phyloP scores from a whole-genome alignment of 768 basidiomycete genomes.

The Pleurotus djamor region DNA sequence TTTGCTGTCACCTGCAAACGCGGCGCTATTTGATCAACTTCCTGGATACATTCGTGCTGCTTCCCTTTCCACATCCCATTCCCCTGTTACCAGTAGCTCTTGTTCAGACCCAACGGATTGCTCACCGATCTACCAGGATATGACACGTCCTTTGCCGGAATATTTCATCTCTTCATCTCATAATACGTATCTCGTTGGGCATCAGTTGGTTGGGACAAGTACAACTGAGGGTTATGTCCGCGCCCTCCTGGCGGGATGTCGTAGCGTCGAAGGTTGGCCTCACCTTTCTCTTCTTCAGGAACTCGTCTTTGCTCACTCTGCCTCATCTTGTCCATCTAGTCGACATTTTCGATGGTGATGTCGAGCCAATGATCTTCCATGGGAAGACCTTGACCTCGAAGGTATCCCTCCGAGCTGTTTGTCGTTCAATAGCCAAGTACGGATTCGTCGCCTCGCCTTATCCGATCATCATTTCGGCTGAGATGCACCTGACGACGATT shows the following conservation, averaged over 20 bases:
- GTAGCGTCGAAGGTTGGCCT: slow-evolving; percentile 82
- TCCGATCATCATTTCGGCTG: slow-evolving; percentile 96
- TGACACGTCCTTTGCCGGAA: slow-evolving; percentile 84
- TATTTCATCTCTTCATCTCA: slow-evolving; percentile 93
- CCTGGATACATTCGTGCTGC: slow-evolving; percentile 25
- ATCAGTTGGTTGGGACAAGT: slow-evolving; percentile 76
- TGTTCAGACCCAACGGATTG: neutral
- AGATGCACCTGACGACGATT: slow-evolving; percentile 76
- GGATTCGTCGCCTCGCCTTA: slow-evolving; percentile 94
- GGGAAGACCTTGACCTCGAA: slow-evolving; percentile 90
- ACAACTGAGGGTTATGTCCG: slow-evolving; percentile 88
- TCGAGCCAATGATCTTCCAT: slow-evolving; percentile 88
- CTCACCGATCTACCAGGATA: slow-evolving; percentile 59
- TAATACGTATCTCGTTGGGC: slow-evolving; percentile 83
- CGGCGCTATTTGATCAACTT: slow-evolving; percentile 38
- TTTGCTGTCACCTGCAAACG: slow-evolving; percentile 78
- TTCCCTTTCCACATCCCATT: neutral
- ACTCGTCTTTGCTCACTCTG: slow-evolving; percentile 49
- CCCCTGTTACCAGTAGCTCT: neutral
- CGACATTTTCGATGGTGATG: slow-evolving; percentile 88
- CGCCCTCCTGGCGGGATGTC: slow-evolving; percentile 82
- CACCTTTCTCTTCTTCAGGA: slow-evolving; percentile 52
- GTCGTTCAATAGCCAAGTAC: slow-evolving; percentile 85
- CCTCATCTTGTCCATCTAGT: slow-evolving; percentile 49
- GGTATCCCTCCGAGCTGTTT: slow-evolving; percentile 80